Conservation (phyloP, 305 asterid genomes). For the Solanum chacoense region DNA sequence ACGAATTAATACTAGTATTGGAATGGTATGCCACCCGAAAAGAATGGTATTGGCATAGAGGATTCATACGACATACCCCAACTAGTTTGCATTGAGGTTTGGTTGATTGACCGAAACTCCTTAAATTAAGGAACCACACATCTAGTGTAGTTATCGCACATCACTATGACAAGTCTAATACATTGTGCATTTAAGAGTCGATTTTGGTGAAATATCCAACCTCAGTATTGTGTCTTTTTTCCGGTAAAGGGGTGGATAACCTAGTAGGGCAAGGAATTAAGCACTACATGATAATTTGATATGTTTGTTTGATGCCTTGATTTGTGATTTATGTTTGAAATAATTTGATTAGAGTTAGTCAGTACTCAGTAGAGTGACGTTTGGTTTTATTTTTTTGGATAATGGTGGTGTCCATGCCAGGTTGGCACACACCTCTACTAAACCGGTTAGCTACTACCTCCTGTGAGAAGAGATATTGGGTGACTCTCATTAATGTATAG, state of each 20-base stretch:
- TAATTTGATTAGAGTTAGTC: neutral
- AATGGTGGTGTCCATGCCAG: neutral
- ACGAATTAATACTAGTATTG: neutral
- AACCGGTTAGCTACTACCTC: neutral
- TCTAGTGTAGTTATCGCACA: neutral
- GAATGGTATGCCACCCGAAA: neutral
- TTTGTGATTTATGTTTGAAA: neutral
- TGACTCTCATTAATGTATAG: neutral
- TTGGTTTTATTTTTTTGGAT: neutral
- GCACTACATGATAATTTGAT: neutral
- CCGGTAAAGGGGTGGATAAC: neutral
- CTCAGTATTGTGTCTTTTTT: neutral
- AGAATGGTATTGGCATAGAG: neutral
- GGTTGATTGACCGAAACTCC: neutral
- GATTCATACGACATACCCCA: neutral
- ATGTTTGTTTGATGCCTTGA: neutral
- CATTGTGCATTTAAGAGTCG: neutral
- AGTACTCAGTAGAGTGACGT: neutral
- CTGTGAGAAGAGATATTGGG: neutral
- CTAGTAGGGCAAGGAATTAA: neutral
- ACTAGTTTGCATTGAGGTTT: neutral
- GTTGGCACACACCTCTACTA: neutral
- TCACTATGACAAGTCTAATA: neutral
- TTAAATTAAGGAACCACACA: neutral
- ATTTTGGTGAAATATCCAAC: neutral